phyloP scores from a whole-genome alignment of 306 rosid species.

The Acacia confusa region DNA sequence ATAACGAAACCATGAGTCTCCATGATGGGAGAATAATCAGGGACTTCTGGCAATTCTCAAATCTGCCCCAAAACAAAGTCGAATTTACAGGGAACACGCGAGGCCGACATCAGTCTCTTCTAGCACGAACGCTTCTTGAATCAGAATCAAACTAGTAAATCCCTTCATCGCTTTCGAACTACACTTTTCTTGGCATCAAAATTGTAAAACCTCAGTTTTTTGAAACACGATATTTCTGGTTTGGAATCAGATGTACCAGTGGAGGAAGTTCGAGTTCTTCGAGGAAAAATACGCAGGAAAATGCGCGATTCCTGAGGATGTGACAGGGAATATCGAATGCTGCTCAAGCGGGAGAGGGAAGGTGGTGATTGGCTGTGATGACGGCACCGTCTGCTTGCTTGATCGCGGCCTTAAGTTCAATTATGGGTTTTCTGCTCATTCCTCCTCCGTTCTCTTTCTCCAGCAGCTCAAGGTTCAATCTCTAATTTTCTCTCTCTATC shows the following conservation, averaged over 20 bases:
- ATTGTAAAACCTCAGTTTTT: background rate
- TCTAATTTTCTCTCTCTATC: background rate
- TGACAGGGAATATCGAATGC: slow-evolving; percentile 62
- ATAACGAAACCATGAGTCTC: background rate
- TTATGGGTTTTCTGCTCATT: slow-evolving; percentile 79
- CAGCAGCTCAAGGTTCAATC: slow-evolving; percentile 90
- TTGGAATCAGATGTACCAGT: slow-evolving; percentile 73
- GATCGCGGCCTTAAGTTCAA: slow-evolving; percentile 91
- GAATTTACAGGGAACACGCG: background rate
- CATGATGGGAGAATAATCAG: background rate
- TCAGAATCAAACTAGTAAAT: background rate
- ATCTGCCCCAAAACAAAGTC: background rate
- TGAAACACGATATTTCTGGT: background rate
- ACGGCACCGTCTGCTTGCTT: slow-evolving; percentile 73
- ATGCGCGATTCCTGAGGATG: slow-evolving; percentile 69
- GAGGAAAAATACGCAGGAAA: slow-evolving; percentile 82
- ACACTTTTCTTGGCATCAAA: background rate
- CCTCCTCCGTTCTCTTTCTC: slow-evolving; percentile 75
- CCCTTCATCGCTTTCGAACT: background rate
- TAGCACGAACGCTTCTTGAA: background rate
- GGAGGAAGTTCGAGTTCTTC: slow-evolving; percentile 97
- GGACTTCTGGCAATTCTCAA: background rate
- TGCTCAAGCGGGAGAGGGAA: slow-evolving; percentile 97
- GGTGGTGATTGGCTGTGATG: slow-evolving; percentile 82
- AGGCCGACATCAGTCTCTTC: background rate